These are phyloP conservation scores for Chlamydomonas sp. DNA, from an alignment of 139 green algal species.

Conservation along the genomic window DNA sequence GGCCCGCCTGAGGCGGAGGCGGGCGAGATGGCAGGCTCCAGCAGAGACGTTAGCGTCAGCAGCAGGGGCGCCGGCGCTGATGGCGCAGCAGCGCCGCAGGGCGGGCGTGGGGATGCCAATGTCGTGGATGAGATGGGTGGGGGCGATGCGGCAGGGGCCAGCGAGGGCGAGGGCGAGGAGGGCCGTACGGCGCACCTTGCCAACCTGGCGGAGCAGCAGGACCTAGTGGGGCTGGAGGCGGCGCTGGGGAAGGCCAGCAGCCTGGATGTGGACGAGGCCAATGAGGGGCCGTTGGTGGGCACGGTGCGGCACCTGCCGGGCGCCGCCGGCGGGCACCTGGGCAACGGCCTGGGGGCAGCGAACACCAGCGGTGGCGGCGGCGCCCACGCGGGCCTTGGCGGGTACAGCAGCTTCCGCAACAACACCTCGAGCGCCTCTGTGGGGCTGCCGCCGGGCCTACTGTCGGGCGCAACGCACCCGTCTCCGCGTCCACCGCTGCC, in stretches of 20 bases:
- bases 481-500: slow-evolving; percentile 5
- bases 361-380: background rate
- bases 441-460: background rate
- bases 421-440: background rate
- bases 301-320: background rate
- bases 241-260: slow-evolving; percentile 30
- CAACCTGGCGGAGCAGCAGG: slow-evolving; percentile 79
- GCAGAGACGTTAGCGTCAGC: background rate
- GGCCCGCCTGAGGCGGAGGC: background rate
- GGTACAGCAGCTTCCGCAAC: background rate
- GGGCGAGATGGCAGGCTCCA: background rate
- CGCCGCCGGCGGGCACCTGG: background rate
- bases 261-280: slow-evolving; percentile 5
- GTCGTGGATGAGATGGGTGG: background rate
- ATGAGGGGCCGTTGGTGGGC: slow-evolving; percentile 19
- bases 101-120: background rate
- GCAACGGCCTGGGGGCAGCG: background rate
- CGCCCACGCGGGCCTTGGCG: background rate
- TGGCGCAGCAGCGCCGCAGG: slow-evolving; percentile 22
- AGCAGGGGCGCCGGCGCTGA: background rate
- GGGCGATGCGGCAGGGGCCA: background rate
- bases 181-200: slow-evolving; percentile 71
- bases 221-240: slow-evolving; percentile 67
- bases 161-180: background rate
- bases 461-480: background rate